These are phyloP conservation scores for Ramalina intermedia DNA, from an alignment of 495 filamentous ascomycete genomes.

Conservation along the genomic window DNA sequence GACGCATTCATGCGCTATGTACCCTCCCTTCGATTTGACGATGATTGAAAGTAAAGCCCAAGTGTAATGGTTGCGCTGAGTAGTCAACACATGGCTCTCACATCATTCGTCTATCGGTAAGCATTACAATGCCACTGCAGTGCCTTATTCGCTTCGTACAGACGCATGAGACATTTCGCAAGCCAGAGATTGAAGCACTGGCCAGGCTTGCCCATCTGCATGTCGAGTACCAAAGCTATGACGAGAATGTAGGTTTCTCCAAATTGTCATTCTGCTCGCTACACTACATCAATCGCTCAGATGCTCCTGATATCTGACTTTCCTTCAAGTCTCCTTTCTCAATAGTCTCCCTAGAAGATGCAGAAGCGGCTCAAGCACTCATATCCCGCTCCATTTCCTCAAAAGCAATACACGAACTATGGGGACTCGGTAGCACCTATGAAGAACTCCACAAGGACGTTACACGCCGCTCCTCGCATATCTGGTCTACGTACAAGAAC, in stretches of 20 bases:
- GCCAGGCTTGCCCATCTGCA: slow-evolving; percentile 53
- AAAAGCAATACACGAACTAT: slow-evolving; percentile 74
- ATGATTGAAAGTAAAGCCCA: too few species aligned
- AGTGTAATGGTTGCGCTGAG: too few species aligned
- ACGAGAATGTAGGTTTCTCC: slow-evolving; percentile 44
- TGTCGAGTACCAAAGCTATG: slow-evolving; percentile 58
- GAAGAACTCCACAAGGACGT: slow-evolving; percentile 53
- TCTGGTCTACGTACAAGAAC: slow-evolving; percentile 48
- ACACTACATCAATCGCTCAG: too few species aligned
- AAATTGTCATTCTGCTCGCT: background rate
- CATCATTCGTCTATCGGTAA: background rate
- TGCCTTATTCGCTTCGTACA: slow-evolving; percentile 88
- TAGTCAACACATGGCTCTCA: background rate
- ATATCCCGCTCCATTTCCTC: slow-evolving; percentile 64
- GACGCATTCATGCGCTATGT: too few species aligned
- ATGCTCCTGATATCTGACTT: background rate
- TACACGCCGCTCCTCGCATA: slow-evolving; percentile 34
- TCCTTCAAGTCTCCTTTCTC: slow-evolving; percentile 71
- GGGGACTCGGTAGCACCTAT: slow-evolving; percentile 60
- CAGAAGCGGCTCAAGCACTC: slow-evolving; percentile 47
- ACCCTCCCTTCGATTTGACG: too few species aligned
- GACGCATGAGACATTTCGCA: slow-evolving; percentile 76
- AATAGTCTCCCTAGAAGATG: slow-evolving; percentile 53
- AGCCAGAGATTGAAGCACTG: slow-evolving; percentile 71
- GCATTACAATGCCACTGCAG: slow-evolving; percentile 33